Evolutionary conservation across 306 rosid species (phyloP).

Genomic region (Dalbergia cochinchinensis): DNA sequence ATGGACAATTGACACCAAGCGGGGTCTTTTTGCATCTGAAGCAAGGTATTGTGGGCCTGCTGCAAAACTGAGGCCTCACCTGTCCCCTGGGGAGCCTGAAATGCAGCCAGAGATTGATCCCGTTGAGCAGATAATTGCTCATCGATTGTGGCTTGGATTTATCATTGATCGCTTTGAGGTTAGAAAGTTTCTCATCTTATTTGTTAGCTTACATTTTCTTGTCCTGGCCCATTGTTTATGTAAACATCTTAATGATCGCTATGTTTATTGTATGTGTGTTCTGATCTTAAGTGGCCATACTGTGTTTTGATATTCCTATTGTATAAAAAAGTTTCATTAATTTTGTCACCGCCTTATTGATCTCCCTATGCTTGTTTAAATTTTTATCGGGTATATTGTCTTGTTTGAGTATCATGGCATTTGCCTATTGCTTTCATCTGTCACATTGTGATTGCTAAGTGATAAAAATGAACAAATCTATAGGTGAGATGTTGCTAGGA

Average conservation of each 20-base stretch:
- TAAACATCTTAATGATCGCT: conserved; percentile 6
- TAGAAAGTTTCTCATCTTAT: conserved; percentile 50
- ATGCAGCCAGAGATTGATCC: conserved; percentile 69
- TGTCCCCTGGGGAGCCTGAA: conserved; percentile 94
- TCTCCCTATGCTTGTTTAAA: neutral
- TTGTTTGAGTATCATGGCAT: conserved; percentile 34
- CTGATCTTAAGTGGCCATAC: conserved; percentile 4
- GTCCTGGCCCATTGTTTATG: conserved; percentile 15
- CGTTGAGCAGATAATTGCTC: conserved; percentile 93
- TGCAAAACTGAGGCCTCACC: conserved; percentile 93
- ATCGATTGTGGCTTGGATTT: conserved; percentile 97
- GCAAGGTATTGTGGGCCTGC: conserved; percentile 83
- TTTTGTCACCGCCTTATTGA: neutral
- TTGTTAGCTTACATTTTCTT: conserved; percentile 33
- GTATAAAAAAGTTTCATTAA: neutral
- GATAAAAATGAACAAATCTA: conserved; percentile 12
- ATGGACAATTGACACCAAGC: conserved; percentile 97
- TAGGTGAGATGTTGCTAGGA: neutral
- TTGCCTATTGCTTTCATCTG: conserved; percentile 27
- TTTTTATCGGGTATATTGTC: conserved; percentile 6
- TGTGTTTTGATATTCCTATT: conserved; percentile 33
- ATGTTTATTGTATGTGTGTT: conserved; percentile 9
- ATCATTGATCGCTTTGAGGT: conserved; percentile 99
- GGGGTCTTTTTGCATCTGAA: conserved; percentile 92
- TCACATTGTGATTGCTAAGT: conserved; percentile 10